phyloP scores from a whole-genome alignment of 2,329 filamentous ascomycete species.

The Coniochaeta hoffmannii region DNA sequence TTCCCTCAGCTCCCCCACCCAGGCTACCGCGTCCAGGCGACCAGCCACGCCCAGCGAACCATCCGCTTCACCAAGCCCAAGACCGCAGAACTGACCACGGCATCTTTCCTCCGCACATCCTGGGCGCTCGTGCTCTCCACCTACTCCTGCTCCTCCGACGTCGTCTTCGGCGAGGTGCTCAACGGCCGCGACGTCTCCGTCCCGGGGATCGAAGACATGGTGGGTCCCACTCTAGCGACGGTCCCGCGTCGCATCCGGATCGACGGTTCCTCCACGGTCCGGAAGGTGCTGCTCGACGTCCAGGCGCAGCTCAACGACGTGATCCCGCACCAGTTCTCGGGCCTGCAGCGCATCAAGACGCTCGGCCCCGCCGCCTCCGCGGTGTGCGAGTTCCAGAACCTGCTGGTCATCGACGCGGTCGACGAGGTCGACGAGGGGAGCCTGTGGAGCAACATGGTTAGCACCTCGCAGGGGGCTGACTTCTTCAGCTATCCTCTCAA shows the following conservation, averaged over 20 bases:
- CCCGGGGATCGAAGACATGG: constrained; percentile 10
- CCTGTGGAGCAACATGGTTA: constrained; percentile 13
- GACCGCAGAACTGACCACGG: constrained; percentile 5
- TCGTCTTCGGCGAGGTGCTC: constrained; percentile 15
- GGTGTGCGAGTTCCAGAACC: constrained; percentile 14
- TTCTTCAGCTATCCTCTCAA: constrained; percentile 17
- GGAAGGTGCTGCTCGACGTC: constrained; percentile 6
- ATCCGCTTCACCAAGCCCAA: constrained; percentile 7
- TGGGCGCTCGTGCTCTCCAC: constrained; percentile 14
- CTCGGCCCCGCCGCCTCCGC: constrained; percentile 5
- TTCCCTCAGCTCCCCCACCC: constrained; percentile 12
- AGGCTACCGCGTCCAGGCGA: constrained; percentile 13
- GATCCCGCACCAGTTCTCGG: constrained; percentile 13
- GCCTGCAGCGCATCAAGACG: constrained; percentile 12
- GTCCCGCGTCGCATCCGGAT: constrained; percentile 11
- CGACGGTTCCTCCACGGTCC: constrained; percentile 5
- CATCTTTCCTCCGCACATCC: constrained; percentile 11
- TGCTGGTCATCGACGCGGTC: constrained; percentile 12
- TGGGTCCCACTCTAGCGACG: constrained; percentile 14
- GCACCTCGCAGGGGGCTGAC: constrained; percentile 11
- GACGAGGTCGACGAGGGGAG: constrained; percentile 7
- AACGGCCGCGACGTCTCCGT: constrained; percentile 15
- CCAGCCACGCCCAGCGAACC: constrained; percentile 4
- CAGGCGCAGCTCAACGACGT: constrained; percentile 10
- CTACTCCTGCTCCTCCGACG: constrained; percentile 10